Base-by-base conservation (phyloP, 768 basidiomycete genomes). In the Neoboletus subvelutipes region DNA sequence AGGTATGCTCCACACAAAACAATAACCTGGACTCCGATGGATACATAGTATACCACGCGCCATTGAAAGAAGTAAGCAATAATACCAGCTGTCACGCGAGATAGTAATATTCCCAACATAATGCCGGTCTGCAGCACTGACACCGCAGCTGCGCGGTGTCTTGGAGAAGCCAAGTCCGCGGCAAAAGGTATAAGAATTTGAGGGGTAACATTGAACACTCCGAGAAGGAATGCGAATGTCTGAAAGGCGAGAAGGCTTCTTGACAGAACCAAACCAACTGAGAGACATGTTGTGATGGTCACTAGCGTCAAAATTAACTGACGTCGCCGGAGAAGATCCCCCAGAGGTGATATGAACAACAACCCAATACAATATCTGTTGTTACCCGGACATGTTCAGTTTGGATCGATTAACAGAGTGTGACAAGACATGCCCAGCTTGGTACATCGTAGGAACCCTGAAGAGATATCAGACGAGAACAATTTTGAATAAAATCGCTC, bases 361-460 rank as follows among this genome's bases (percentile, higher is more conserved):
- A 81, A 66, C 7, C 80, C 80, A 28, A 69, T 58, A 33, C 47
- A 46, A 42, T 55, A 58, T 4, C 37, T 45, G 18, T 39, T 17
- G 22, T 39, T 50, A 28, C 43, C 49, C 18, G 24, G 47, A 34
- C n/a, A 39, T 29, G 15, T 31, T 55, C 22, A 58, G 55, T 40
- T 18, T 45, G 8, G n/a, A 29, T 29, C 2, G 4, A 3, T 28
- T 4, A 18, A n/a, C 24, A 29, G n/a, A 22, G 5, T 34, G 8
- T 6, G 15, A 29, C 2, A 18, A 31, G 7, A 63, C 73, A 49
- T 70, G 83, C 85, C 87, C 87, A 24, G 80, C 84, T 69, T 88
- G 87, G 22, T 85, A 70, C 22, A 88, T 75, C 1, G 86, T 84
- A 12, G 85, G 84, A 29, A 87, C 79, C 48, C 81, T 85, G 36